Evolutionary conservation across 192 early-diverging fungal genomes (phyloP).

Genomic region (Mortierella claussenii): DNA sequence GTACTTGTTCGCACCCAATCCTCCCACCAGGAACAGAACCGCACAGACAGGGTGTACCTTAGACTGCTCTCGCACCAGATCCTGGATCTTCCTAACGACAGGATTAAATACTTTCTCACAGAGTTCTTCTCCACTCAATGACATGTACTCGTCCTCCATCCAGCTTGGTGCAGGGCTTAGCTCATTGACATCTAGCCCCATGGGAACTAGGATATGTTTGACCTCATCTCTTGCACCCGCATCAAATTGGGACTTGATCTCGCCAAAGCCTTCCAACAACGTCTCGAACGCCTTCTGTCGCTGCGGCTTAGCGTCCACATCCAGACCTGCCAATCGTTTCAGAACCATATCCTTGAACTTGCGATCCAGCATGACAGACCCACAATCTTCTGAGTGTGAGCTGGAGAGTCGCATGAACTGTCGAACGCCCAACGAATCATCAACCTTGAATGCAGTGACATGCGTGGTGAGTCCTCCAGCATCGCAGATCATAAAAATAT

Average conservation of each 20-base stretch:
- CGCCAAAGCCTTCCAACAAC: conserved; percentile 22
- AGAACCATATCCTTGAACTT: conserved; percentile 34
- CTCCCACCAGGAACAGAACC: conserved; percentile 57
- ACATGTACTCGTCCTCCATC: conserved; percentile 48
- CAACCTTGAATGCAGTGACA: conserved; percentile 47
- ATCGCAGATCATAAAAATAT: conserved; percentile 56
- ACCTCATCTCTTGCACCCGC: conserved; percentile 12
- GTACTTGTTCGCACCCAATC: conserved; percentile 56
- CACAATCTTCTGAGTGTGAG: conserved; percentile 29
- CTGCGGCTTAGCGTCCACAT: conserved; percentile 25
- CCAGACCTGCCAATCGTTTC: conserved; percentile 16
- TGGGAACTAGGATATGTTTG: conserved; percentile 24
- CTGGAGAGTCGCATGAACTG: conserved; percentile 32
- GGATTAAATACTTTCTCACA: conserved; percentile 56
- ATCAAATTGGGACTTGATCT: conserved; percentile 36
- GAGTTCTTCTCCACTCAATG: conserved; percentile 36
- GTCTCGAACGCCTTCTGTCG: conserved; percentile 40
- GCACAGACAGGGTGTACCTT: conserved; percentile 19
- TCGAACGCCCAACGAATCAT: conserved; percentile 29
- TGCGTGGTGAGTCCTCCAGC: conserved; percentile 52
- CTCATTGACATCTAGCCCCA: conserved; percentile 27
- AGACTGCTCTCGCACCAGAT: conserved; percentile 47
- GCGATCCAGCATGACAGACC: conserved; percentile 24
- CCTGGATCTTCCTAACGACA: conserved; percentile 22
- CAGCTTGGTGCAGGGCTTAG: conserved; percentile 19